These are phyloP conservation scores for Komagataella phaffii DNA, from an alignment of 805 yeast genomes.

Conservation along the genomic window DNA sequence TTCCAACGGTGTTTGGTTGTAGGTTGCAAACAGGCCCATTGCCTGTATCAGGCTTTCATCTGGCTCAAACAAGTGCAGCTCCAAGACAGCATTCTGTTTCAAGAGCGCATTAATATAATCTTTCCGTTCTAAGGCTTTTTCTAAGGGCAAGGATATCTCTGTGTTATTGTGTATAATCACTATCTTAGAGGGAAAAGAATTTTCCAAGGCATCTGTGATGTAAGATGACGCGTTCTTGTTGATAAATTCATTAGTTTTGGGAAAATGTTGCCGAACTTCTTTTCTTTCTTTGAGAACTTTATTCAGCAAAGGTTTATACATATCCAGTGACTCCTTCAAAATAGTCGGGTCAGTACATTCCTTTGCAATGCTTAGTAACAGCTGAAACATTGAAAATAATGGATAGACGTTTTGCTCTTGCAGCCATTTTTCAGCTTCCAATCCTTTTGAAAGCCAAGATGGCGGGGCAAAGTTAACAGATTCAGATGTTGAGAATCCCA, in stretches of 20 bases:
- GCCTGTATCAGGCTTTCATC: constrained; percentile 37
- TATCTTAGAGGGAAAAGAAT: constrained; percentile 42
- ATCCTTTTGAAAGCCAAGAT: constrained; percentile 38
- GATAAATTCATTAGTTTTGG: constrained; percentile 8
- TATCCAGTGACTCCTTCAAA: constrained; percentile 17
- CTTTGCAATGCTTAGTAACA: constrained; percentile 33
- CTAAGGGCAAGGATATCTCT: constrained; percentile 19
- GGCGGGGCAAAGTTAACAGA: constrained; percentile 41
- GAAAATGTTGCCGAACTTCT: constrained; percentile 17
- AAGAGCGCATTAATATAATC: constrained; percentile 1
- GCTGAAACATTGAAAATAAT: constrained; percentile 33
- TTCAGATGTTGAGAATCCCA: constrained; percentile 46
- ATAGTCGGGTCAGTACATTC: constrained; percentile 25
- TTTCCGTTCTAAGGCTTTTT: constrained; percentile 14
- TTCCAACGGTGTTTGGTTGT: constrained; percentile 23
- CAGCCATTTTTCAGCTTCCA: constrained; percentile 39
- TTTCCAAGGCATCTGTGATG: constrained; percentile 38
- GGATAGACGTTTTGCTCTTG: constrained; percentile 33
- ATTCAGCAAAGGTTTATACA: constrained; percentile 20
- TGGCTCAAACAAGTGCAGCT: constrained; percentile 30
- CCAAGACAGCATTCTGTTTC: constrained; percentile 15
- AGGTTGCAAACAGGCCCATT: constrained; percentile 11
- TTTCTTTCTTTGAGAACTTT: constrained; percentile 31
- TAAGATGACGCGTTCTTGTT: constrained; percentile 16
- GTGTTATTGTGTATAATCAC: constrained; percentile 21